Conservation (phyloP, 805 yeast species). For the Pichia insulana region DNA sequence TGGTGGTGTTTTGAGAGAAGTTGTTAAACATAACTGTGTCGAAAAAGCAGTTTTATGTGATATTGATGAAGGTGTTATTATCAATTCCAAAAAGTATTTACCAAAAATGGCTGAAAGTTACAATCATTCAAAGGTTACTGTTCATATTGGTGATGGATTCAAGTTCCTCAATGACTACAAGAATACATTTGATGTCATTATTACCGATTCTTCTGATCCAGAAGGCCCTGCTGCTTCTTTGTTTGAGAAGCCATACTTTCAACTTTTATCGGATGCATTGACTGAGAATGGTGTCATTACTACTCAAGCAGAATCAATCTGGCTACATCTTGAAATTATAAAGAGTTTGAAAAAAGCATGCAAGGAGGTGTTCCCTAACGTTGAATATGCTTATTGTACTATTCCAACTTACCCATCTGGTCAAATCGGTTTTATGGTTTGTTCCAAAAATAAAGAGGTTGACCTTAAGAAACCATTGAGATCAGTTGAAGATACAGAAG, state of each 20-base stretch:
- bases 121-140: conserved; percentile 80
- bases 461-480: conserved; percentile 66
- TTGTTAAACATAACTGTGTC: conserved; percentile 78
- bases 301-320: conserved; percentile 93
- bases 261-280: conserved; percentile 75
- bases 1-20: conserved; percentile 95
- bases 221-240: conserved; percentile 96
- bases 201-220: conserved; percentile 96
- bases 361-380: conserved; percentile 79
- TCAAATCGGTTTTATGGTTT: conserved; percentile 96
- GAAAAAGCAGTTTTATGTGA: conserved; percentile 90
- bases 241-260: conserved; percentile 88
- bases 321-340: conserved; percentile 84
- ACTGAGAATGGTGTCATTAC: conserved; percentile 86
- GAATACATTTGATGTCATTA: conserved; percentile 86
- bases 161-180: conserved; percentile 80
- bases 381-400: conserved; percentile 82
- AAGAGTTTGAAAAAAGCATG: conserved; percentile 77
- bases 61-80: conserved; percentile 89
- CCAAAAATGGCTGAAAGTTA: conserved; percentile 83
- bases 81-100: conserved; percentile 75
- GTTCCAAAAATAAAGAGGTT: conserved; percentile 63
- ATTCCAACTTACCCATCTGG: conserved; percentile 98
- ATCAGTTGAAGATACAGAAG: conserved; percentile 51
- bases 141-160: conserved; percentile 96